A percentile compares a stretch with the other conserved stretches of the same genome.
Evolutionary conservation across 2,329 filamentous ascomycete genomes (phyloP).

Genomic region (Plenodomus biglobosus): DNA sequence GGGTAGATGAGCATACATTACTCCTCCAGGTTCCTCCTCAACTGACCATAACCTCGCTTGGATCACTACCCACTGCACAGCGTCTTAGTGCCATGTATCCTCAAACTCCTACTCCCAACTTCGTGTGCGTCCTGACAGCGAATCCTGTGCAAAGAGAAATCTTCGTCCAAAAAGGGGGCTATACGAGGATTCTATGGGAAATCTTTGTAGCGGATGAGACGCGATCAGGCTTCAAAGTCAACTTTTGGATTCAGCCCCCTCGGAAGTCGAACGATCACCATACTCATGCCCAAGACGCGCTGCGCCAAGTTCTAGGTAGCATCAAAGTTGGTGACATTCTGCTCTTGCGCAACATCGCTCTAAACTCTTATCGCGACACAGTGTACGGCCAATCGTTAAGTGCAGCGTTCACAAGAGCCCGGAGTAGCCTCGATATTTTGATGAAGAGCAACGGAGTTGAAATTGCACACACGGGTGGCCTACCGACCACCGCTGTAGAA

Average conservation of each 20-base stretch:
- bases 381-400: conserved; percentile 85
- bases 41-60: conserved; percentile 62
- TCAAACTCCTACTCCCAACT: conserved; percentile 77
- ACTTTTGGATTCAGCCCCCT: conserved; percentile 71
- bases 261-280: conserved; percentile 15
- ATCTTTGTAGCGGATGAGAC: conserved; percentile 77
- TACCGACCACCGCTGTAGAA: conserved; percentile 55
- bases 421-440: conserved; percentile 66
- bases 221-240: conserved; percentile 74
- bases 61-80: conserved; percentile 67
- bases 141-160: conserved; percentile 68
- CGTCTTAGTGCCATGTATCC: conserved; percentile 70
- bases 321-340: conserved; percentile 75
- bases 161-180: conserved; percentile 64
- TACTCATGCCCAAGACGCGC: conserved; percentile 27
- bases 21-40: conserved; percentile 20
- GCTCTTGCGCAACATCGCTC: conserved; percentile 74
- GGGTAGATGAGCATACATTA: conserved; percentile 11
- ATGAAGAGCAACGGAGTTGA: conserved; percentile 56
- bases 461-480: conserved; percentile 49
- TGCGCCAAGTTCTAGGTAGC: conserved; percentile 46
- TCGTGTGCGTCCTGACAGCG: conserved; percentile 78
- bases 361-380: conserved; percentile 71
- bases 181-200: conserved; percentile 47
- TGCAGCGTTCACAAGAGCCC: conserved; percentile 67